Evolutionary conservation across 148 eudicot species (phyloP).

Genomic region (Camellia lanceoleosa): DNA sequence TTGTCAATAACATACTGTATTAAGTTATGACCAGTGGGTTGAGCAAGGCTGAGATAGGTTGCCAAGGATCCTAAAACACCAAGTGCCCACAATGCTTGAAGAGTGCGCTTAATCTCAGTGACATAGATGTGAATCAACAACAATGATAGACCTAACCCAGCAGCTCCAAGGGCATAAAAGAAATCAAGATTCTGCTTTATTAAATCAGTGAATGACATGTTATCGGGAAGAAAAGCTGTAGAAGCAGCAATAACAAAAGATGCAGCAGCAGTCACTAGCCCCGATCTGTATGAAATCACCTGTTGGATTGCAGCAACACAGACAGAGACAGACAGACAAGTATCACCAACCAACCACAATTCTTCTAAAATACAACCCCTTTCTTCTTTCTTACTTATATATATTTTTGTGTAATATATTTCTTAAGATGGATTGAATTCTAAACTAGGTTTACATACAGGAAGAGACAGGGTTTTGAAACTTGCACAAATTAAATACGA

Average conservation of each 20-base stretch:
- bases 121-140: slow-evolving; percentile 77
- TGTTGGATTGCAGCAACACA: slow-evolving; percentile 11
- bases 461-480: not conserved
- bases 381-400: not conserved
- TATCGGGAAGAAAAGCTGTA: slow-evolving; percentile 48
- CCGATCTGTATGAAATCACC: slow-evolving; percentile 78
- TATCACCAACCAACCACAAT: no score
- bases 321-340: no score
- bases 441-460: not conserved
- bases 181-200: slow-evolving; percentile 39
- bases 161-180: slow-evolving; percentile 59
- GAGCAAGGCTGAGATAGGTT: slow-evolving; percentile 55
- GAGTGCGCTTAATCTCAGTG: slow-evolving; percentile 73
- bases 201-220: slow-evolving; percentile 22
- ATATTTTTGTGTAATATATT: not conserved
- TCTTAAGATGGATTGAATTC: not conserved
- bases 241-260: slow-evolving; percentile 68
- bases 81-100: slow-evolving; percentile 71
- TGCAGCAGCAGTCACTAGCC: slow-evolving; percentile 74
- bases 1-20: slow-evolving; percentile 59
- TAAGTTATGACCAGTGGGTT: slow-evolving; percentile 54
- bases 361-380: no score
- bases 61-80: slow-evolving; percentile 68
- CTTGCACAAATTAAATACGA: not conserved
- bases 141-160: slow-evolving; percentile 77